Evolutionary conservation across 495 filamentous ascomycete genomes (phyloP), one percentile per base, ranked within the genome.

Genomic region (Lophiotrema nucula): DNA sequence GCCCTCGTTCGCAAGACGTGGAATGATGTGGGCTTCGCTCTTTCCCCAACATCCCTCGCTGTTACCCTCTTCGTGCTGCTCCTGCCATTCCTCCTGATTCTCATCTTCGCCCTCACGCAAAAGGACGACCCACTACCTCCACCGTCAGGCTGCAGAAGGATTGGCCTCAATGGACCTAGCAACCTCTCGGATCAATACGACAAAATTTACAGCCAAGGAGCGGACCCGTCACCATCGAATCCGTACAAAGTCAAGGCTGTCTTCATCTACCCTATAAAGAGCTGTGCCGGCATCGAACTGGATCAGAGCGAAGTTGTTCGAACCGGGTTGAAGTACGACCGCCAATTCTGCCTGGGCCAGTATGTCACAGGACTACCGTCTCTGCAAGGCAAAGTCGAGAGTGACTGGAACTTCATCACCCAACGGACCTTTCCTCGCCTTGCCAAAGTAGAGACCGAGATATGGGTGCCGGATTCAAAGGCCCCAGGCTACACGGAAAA

Each of bases 221-320:
- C 33, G 3, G 46, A 59, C 0, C 35, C 47, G 18, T 25, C 43
- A 4, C 42, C 28, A 11, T 10, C 4, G 4, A 56, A 53, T n/a
- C 47, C 51, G 4, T 86, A 80, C 79, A 78, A 68, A 19, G 76
- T 97, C 62, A 90, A 90, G 70, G 88, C 87, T 44, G 79, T 96
- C 35, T 91, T 86, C 75, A 85, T 89, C 37, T 95, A 92, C 69
- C 92, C 92, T 0, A 74, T 96, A 63, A 97, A 97, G 74, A 89
- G 87, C 54, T 96, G 92, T 69, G 76, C 79, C 58, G 88, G 86
- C 13, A 83, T 96, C 18, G 89, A 96, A 72, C 67, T 96, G 47
- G 73, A 80, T 49, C 65, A 76, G 47, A 83, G 81, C 39, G 82
- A 83, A 46, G 79, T 95, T 3, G 72, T 91, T 24, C 68, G 81